phyloP scores from a whole-genome alignment of 148 eudicot genomes.

The Nepenthes mirabilis region DNA sequence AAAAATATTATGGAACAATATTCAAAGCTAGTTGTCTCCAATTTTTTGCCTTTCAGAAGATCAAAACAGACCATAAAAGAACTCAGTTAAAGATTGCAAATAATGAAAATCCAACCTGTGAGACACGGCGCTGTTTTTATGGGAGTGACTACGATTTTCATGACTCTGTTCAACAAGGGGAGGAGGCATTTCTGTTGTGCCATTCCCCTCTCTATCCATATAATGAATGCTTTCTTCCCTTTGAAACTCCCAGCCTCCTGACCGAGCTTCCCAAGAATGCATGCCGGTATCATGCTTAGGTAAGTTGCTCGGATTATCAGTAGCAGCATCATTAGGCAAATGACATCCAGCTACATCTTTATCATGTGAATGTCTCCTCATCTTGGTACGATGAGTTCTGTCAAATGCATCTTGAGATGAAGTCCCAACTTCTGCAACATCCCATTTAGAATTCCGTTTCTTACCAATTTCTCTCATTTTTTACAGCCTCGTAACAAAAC shows the following conservation, averaged over 20 bases:
- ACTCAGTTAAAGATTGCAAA: neutral
- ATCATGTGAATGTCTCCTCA: constrained; percentile 1
- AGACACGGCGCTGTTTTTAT: constrained; percentile 13
- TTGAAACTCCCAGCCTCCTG: constrained; percentile 1
- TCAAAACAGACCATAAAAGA: neutral
- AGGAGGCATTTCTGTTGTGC: constrained; percentile 19
- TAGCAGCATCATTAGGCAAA: neutral
- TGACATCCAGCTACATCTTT: constrained; percentile 2
- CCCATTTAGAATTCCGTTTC: constrained; percentile 21
- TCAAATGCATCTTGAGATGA: neutral
- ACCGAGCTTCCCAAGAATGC: constrained; percentile 10
- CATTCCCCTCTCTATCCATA: constrained; percentile 10
- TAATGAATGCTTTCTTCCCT: constrained; percentile 4
- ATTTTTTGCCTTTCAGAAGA: neutral
- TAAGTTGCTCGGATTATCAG: neutral
- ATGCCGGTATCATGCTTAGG: constrained; percentile 6
- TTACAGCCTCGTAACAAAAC: neutral
- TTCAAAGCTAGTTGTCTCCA: too few relatives aligned
- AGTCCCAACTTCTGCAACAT: constrained; percentile 6
- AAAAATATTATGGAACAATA: too few relatives aligned
- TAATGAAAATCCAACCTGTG: constrained; percentile 13
- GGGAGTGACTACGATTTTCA: constrained; percentile 12
- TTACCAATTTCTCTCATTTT: constrained; percentile 21
- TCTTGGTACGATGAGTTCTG: neutral
- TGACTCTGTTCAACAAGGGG: constrained; percentile 21